Evolutionary conservation across 106 monocot species (phyloP), one percentile per base, ranked within the genome.

Genomic region (Cymbidium sinense): DNA sequence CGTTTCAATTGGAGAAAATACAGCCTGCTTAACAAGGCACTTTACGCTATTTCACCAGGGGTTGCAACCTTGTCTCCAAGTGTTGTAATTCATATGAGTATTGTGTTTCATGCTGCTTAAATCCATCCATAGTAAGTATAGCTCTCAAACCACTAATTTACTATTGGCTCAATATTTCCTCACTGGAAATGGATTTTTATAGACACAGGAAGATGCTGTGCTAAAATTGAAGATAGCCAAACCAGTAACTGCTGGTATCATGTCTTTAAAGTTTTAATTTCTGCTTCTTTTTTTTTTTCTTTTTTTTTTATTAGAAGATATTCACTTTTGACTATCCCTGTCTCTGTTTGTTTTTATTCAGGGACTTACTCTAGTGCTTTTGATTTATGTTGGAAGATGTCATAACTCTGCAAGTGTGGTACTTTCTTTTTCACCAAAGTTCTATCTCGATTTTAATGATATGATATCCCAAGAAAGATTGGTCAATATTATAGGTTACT

Each of bases 361-460:
- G 98, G 92, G 3, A 94, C 84, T 67, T 95, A 99, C 82, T 73
- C 74, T 51, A 91, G 65, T 82, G 85, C 84, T 51, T 99, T 99
- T 82, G 94, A 99, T 85, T 95, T 92, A 94, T 81, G 75, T 81
- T 82, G 98, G 94, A 83, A 94, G 92, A 78, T 99, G 98, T 61
- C 98, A 95, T 90, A 99, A 90, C 84, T 95, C 94, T 83, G 90
- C 92, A 6, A 99, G 88, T 84, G 94, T 99, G 92, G 98, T 99
- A 92, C 34, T 73, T 69, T 80, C 21, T 77, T 76, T 71, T 55
- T 74, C 58, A 36, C 64, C 67, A 27, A 13, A 9, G 20, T 70
- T 23, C 51, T 13, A n/a, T 8, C 80, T 64, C 7, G 27, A 39
- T 79, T 69, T 75, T 39, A 11, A 7, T n/a, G n/a, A n/a, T n/a